Evolutionary conservation across 2,329 filamentous ascomycete genomes (phyloP).

Genomic region (Aspergillus persii): DNA sequence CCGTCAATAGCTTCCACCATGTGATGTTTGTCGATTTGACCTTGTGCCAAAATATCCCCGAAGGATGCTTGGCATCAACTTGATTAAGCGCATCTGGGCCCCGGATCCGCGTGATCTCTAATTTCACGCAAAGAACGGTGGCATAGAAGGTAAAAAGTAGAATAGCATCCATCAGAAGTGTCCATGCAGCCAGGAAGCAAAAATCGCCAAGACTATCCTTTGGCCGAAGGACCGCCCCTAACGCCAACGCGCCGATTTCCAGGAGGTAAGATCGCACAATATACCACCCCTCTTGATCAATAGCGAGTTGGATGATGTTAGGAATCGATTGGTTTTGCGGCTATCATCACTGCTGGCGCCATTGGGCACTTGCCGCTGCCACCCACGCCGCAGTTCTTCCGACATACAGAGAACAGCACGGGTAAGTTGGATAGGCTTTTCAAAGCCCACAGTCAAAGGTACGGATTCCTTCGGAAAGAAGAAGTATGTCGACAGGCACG

Average conservation of each 20-base stretch:
- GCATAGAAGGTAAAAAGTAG: not conserved
- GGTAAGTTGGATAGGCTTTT: not conserved
- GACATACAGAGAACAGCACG: not conserved
- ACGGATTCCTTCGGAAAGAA: not conserved
- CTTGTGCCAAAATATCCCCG: constrained; percentile 1
- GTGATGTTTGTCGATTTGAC: not conserved
- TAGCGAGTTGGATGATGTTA: not conserved
- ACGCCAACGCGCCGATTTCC: not conserved
- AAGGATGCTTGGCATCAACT: not conserved
- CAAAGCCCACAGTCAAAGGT: not conserved
- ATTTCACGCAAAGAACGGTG: not conserved
- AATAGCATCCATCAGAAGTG: not conserved
- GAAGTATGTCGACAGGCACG: not conserved
- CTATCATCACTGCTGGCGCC: not conserved
- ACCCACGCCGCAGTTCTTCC: not conserved
- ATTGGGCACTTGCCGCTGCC: too few relatives aligned
- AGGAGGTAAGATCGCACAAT: not conserved
- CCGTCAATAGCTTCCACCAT: not conserved
- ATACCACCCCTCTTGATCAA: not conserved
- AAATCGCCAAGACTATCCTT: not conserved
- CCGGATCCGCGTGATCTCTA: not conserved
- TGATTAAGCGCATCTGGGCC: not conserved
- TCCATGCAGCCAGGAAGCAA: constrained; percentile 2
- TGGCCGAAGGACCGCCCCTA: not conserved
- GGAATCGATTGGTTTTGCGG: not conserved